A percentile compares a stretch with the other conserved stretches of the same genome.
Evolutionary conservation across 345 rosid species (phyloP).

Genomic region (Eucalyptus tenuipes): DNA sequence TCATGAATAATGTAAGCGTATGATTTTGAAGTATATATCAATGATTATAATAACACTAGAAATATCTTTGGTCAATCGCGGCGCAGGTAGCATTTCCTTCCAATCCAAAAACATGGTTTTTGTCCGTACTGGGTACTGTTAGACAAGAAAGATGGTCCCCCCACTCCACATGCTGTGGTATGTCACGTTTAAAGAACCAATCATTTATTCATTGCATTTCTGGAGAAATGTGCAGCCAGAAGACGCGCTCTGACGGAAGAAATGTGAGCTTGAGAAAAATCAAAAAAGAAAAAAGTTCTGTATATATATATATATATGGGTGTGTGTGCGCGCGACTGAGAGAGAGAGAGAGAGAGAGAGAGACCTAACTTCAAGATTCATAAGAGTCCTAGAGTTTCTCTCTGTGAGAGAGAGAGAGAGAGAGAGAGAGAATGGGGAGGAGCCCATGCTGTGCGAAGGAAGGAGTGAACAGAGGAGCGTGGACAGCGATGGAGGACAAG

Average conservation of each 20-base stretch:
- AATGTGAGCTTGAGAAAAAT: not conserved
- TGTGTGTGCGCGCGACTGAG: accelerated
- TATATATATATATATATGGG: not conserved
- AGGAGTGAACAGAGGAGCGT: conserved; percentile 13
- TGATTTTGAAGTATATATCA: not conserved
- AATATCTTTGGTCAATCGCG: not conserved
- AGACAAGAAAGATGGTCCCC: not conserved
- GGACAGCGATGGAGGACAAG: conserved; percentile 20
- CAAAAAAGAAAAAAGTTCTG: not conserved
- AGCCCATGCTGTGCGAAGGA: conserved; percentile 12
- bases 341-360: not conserved
- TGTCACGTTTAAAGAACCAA: not conserved
- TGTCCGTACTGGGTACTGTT: not conserved
- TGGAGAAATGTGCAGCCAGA: not conserved
- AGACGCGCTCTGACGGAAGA: not conserved
- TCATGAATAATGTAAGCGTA: not conserved
- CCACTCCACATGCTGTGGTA: not conserved
- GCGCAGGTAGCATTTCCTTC: not conserved
- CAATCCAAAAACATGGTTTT: not conserved
- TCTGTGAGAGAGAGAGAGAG: not conserved
- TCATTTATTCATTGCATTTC: not conserved
- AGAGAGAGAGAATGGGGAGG: conserved; percentile 6
- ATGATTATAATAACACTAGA: not conserved
- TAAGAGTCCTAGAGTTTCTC: not conserved
- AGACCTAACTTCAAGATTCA: not conserved